Evolutionary conservation across 2,329 filamentous ascomycete species (phyloP), one percentile per base, ranked within the genome.

Genomic region (Colletotrichum theobromicola): DNA sequence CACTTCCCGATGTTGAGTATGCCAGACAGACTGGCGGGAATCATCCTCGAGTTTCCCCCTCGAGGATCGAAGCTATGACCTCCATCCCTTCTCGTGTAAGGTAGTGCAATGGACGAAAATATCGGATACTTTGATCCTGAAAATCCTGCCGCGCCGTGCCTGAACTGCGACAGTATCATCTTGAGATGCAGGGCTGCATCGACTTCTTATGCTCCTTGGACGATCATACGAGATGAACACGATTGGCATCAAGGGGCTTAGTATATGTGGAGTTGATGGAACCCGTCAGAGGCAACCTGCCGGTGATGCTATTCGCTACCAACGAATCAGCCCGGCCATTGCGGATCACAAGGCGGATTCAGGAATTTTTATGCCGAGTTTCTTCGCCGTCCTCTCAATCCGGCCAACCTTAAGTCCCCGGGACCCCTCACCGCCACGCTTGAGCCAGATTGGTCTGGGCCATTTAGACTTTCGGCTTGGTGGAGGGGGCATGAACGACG

Each of bases 401-500:
- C 50, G 50, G 21, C 15, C 34, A 57, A 32, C 34, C 34, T 46
- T 18, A 18, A 62, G 37, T 42, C 26, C 28, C 35, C 42, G n/a
- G 26, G 13, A 15, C 58, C 35, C 35, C 24, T 24, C n/a, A 73
- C 26, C n/a, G 7, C 16, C 7, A 16, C 37, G 24, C 35, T 24
- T n/a, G 12, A 7, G 7, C 21, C 34, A 58, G 21, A 18, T 18
- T 58, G 28, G 24, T 9, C 60, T 58, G 28, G 28, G n/a, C 12
- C 18, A 32, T 55, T 62, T 66, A 71, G 12, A 61, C 61, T 71
- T 74, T 65, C 67, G 53, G 67, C 37, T 21, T n/a, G n/a, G 67
- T 71, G 61, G 67, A 71, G 61, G 68, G 50, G 24, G 72, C 72
- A 74, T 74, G 55, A 66, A 71, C 37, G 37, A 74, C 55, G 61